These are phyloP conservation scores for Aspergillus cejpii DNA, from an alignment of 2,329 filamentous ascomycete genomes.

Conservation along the genomic window DNA sequence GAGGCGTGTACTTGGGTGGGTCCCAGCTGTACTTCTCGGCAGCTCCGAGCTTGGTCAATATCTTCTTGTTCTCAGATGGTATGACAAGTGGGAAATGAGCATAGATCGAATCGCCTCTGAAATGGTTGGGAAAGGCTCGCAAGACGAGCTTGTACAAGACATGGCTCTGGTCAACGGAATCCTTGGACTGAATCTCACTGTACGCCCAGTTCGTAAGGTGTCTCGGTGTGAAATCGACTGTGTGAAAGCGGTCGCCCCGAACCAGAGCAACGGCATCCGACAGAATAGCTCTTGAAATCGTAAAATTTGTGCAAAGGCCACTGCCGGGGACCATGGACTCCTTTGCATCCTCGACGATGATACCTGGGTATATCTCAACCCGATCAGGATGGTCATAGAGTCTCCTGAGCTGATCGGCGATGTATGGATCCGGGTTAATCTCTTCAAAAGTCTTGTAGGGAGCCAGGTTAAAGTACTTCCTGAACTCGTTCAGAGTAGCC, in stretches of 20 bases:
- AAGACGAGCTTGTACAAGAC: slow-evolving; percentile 49
- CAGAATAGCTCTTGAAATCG: slow-evolving; percentile 40
- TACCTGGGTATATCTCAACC: slow-evolving; percentile 53
- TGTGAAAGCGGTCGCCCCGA: slow-evolving; percentile 44
- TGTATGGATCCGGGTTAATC: slow-evolving; percentile 47
- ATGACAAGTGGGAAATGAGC: slow-evolving; percentile 47
- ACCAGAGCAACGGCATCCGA: slow-evolving; percentile 45
- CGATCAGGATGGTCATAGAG: slow-evolving; percentile 49
- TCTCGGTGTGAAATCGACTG: slow-evolving; percentile 41
- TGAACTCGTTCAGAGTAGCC: slow-evolving; percentile 54
- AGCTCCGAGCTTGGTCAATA: slow-evolving; percentile 37
- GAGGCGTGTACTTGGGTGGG: slow-evolving; percentile 25
- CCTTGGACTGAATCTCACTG: slow-evolving; percentile 39
- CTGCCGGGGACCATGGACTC: slow-evolving; percentile 44
- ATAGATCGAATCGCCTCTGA: slow-evolving; percentile 45
- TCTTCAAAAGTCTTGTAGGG: slow-evolving; percentile 47
- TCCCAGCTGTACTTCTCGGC: slow-evolving; percentile 40
- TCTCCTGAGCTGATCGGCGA: slow-evolving; percentile 40
- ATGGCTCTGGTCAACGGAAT: slow-evolving; percentile 44
- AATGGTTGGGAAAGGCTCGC: slow-evolving; percentile 46
- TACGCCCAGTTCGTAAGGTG: slow-evolving; percentile 44
- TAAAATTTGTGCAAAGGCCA: slow-evolving; percentile 46
- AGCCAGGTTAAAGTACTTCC: slow-evolving; percentile 47
- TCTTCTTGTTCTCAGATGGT: slow-evolving; percentile 43
- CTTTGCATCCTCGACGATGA: slow-evolving; percentile 53